Base-by-base conservation (phyloP, 352 stramenopile species). In the Pythium dissotocum region DNA sequence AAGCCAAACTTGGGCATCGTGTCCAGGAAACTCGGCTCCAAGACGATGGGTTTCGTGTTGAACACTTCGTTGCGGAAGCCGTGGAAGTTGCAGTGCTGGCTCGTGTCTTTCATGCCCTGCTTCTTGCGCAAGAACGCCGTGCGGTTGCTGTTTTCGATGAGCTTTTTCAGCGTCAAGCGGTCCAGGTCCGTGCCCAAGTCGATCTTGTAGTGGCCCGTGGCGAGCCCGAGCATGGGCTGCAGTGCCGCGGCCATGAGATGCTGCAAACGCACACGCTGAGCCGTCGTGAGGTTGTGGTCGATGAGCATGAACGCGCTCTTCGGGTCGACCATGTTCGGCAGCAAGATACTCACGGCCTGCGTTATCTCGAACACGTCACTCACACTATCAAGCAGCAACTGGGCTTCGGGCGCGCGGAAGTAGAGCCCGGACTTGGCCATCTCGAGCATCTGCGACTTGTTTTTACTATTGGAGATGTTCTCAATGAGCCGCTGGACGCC, bases 111-210 rank as follows among this genome's bases (percentile, higher is more conserved):
- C 21, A 83, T 59, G 2, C 79, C 82, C 6, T 76, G 55, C 60
- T 87, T 88, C 58, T 88, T 90, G 18, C 83, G 80, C 55, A 91
- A 62, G 58, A 94, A 90, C 16, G 82, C 79, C 26, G 83, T 91
- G 48, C 85, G 85, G 62, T 86, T 93, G 70, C 73, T 88, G 61
- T 91, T 91, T 57, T 94, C 86, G 13, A 94, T 72, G 38, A 94
- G 66, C 61, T 91, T 91, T 60, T 86, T 85, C 24, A 91, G 61
- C 14, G 80, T 87, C 33, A 90, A 63, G 13, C 83, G 78, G 54
- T 94, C 86, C 26, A 92, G 54, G 33, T 87, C 79, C 62, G 80
- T 87, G 58, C 76, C 75, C 49, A 94, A 68, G 60, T 94, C 86
- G 38, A 92, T 73, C 1, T 73, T 71, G 72, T 94, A 94, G 60